Base-by-base conservation (phyloP, 2,329 filamentous ascomycete genomes). In the Colletotrichum sp. region DNA sequence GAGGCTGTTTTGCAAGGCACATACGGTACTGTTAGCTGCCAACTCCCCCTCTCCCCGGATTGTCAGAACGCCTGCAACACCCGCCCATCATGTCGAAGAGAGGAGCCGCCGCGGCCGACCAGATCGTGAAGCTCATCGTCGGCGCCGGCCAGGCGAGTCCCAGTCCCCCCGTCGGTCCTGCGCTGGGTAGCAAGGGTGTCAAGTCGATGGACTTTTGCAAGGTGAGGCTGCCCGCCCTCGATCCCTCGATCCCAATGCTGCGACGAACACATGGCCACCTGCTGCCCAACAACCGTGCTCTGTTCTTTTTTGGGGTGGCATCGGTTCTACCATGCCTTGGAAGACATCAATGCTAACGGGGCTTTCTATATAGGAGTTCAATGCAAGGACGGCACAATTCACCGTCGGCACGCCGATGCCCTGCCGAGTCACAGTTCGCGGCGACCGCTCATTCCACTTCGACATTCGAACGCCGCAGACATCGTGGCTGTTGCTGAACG, bases 151-250 rank as follows among this genome's bases (percentile, higher is more conserved):
- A 98, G 84, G 97, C 97, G 74, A 96, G 93, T 80, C 97, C 97
- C 34, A 97, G 95, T 85, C 97, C 97, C 38, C 97, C 97, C 6
- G 96, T 99, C 80, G 97, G 97, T 88, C 97, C 97, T 72, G 97
- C 97, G 68, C 90, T 99, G 77, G 97, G 97, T 86, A 96, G 93
- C 84, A 98, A 98, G 88, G 97, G 97, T 88, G 94, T 99, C 76
- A 99, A 99, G 88, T 97, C 94, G 72, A 99, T 99, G 93, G 97
- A 99, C 86, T 99, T 98, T 84, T 98, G 97, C 92, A 98, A 98
- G 90, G 96, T 98, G 75, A 75, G 83, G 34, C 70, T 69, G 55
- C 54, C 21, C 24, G 18, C 31, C 29, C 15, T 58, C 43, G 43
- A 51, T 51, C 66, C 33, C 57, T 54, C 54, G 68, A 47, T 21